Evolutionary conservation across 164 flowering plant genomes (phyloP).

Genomic region (Stephania japonica): DNA sequence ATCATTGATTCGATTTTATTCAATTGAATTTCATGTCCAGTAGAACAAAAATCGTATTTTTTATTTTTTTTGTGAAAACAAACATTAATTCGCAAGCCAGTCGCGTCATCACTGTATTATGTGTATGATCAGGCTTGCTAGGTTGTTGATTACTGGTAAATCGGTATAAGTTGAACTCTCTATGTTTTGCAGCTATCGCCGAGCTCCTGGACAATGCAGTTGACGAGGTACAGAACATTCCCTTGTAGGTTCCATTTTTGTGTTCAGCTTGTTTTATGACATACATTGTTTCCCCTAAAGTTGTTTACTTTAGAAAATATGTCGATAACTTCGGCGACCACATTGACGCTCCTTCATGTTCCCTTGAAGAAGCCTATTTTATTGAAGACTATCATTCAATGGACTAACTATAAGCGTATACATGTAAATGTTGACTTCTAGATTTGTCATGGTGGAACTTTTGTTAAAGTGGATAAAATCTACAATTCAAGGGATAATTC

Average conservation of each 20-base stretch:
- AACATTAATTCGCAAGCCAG: too few species aligned
- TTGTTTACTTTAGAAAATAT: not conserved
- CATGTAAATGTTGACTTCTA: constrained; percentile 16
- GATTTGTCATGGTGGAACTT: constrained; percentile 84
- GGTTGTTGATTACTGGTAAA: not conserved
- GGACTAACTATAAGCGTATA: not conserved
- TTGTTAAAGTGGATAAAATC: constrained; percentile 76
- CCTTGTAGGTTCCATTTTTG: not conserved
- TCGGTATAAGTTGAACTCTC: not conserved
- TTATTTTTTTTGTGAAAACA: too few species aligned
- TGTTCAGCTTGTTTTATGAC: too few species aligned
- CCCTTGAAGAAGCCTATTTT: not conserved
- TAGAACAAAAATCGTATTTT: too few species aligned
- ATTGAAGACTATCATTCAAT: not conserved
- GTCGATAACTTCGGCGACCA: not conserved
- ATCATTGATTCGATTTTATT: not conserved
- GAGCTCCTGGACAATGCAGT: constrained; percentile 93
- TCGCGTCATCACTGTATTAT: too few species aligned
- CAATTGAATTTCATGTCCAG: not conserved
- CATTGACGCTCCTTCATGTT: not conserved
- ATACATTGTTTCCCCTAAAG: not conserved
- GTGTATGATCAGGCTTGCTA: not conserved
- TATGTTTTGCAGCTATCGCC: constrained; percentile 65
- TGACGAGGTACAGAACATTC: constrained; percentile 55
- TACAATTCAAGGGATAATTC: constrained; percentile 49